Base-by-base conservation (phyloP, 164 flowering plant species). In the Vitis amurensis region DNA sequence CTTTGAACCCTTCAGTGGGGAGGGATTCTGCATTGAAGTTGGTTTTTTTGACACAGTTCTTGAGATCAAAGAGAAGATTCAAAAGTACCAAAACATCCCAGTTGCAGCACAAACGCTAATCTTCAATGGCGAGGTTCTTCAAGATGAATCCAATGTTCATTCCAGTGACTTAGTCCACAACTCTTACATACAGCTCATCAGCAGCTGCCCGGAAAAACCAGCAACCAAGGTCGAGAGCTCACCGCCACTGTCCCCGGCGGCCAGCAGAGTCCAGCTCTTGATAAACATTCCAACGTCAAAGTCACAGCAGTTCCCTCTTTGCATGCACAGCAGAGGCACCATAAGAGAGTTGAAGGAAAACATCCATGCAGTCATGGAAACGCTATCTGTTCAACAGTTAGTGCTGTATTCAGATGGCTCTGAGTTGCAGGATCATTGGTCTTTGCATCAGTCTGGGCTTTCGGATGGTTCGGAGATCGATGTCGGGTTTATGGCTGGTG, bases 11-110 rank as follows among this genome's bases (percentile, higher is more conserved):
- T 67, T 74, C 9, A 69, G 55, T 44, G 89, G 87, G 2, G 71
- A 23, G 12, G 47, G 82, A 7, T 87, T 87, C 78, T 19, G 78
- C 60, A 82, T 93, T 50, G 97, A 89, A 81, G 81, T 91, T 0
- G 93, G 95, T 17, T 93, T 64, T 82, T 91, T 86, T 27, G 97
- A 90, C 68, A 80, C 90, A 0, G 84, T 91, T 0, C 57, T 77
- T 0, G 97, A 91, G 67, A 88, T 91, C 80, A 93, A 93, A 70
- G 86, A 88, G 47, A 88, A 86, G 74, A 74, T 91, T 13, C 77
- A 89, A 15, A 89, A 88, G 30, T 82, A 85, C 64, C 73, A 78
- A 29, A 85, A 81, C 12, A 74, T 90, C 8, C 89, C 93, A 44
- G 51, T 82, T 0, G 9, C 85, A 2, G 64, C 66, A 15, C 97